Evolutionary conservation across 192 early-diverging fungal species (phyloP).

Genomic region (Rhizophagus clarus): DNA sequence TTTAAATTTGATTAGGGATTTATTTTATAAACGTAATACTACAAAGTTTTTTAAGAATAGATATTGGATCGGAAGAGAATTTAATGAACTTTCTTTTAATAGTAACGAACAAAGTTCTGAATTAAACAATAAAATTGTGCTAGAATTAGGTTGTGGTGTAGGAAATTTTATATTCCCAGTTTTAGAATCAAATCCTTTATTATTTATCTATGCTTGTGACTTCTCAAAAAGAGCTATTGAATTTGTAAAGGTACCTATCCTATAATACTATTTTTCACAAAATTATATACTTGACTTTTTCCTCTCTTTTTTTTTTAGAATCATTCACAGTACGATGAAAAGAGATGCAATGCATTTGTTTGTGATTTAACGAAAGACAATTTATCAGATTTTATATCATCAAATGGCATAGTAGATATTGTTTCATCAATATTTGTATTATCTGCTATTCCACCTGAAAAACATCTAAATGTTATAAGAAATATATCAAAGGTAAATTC

Average conservation of each 20-base stretch:
- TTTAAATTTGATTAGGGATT: constrained; percentile 50
- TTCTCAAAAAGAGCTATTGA: constrained; percentile 89
- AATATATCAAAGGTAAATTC: constrained; percentile 71
- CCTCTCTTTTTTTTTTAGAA: constrained; percentile 28
- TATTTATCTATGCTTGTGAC: constrained; percentile 94
- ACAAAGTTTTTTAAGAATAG: constrained; percentile 98
- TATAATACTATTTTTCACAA: background rate
- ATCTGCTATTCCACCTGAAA: constrained; percentile 89
- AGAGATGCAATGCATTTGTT: constrained; percentile 89
- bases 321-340: constrained; percentile 70
- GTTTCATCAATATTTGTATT: constrained; percentile 95
- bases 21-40: constrained; percentile 83
- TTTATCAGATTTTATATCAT: constrained; percentile 67
- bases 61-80: constrained; percentile 96
- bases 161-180: constrained; percentile 96
- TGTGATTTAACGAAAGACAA: constrained; percentile 85
- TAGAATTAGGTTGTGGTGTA: constrained; percentile 98
- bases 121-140: constrained; percentile 34
- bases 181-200: constrained; percentile 72
- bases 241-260: constrained; percentile 72
- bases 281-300: background rate
- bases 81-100: constrained; percentile 67
- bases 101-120: background rate
- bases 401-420: constrained; percentile 77
- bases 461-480: constrained; percentile 72